phyloP scores from a whole-genome alignment of 2,329 filamentous ascomycete species.

The Penicillium carneum region DNA sequence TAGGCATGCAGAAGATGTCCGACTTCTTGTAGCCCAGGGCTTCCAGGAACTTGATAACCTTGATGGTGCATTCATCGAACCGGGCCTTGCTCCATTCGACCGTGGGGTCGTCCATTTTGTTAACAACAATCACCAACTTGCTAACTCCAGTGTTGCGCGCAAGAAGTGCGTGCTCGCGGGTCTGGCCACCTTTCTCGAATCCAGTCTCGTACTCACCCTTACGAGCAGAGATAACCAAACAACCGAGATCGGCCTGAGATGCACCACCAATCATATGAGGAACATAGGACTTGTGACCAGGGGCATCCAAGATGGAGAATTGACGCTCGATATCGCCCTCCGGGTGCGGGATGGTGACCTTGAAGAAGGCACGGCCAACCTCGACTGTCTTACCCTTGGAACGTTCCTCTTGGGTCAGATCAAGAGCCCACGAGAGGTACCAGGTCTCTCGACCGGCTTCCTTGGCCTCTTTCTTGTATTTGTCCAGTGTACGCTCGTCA shows the following conservation, averaged over 20 bases:
- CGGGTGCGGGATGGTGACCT: conserved; percentile 64
- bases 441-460: conserved; percentile 95
- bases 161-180: conserved; percentile 94
- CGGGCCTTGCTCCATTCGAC: conserved; percentile 94
- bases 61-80: conserved; percentile 90
- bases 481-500: conserved; percentile 97
- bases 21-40: conserved; percentile 94
- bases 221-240: conserved; percentile 92
- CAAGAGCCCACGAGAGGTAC: conserved; percentile 98
- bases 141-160: conserved; percentile 98
- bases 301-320: conserved; percentile 96
- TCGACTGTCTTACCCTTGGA: conserved; percentile 98
- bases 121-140: conserved; percentile 91
- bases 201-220: conserved; percentile 99
- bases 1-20: conserved; percentile 93
- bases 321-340: conserved; percentile 75
- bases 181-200: conserved; percentile 95
- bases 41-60: conserved; percentile 87
- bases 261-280: conserved; percentile 98
- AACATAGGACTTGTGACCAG: conserved; percentile 96
- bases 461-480: conserved; percentile 96
- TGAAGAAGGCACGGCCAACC: conserved; percentile 93
- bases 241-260: conserved; percentile 90
- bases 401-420: conserved; percentile 95
- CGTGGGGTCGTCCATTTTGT: conserved; percentile 99